Evolutionary conservation across 2,329 filamentous ascomycete genomes (phyloP).

Genomic region (Emericellopsis atlantica): DNA sequence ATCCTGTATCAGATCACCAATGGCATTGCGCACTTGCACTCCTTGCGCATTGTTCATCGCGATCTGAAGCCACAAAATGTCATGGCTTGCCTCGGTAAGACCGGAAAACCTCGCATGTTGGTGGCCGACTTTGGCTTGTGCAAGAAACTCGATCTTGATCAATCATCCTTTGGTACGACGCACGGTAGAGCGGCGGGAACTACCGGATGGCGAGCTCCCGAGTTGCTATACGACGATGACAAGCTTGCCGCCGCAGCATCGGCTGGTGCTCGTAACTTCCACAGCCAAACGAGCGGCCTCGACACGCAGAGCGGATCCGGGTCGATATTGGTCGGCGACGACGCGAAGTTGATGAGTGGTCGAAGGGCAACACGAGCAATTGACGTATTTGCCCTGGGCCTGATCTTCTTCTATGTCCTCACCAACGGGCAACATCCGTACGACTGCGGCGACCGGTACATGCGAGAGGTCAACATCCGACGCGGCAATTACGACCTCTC

Average conservation of each 20-base stretch:
- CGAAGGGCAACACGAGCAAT: slow-evolving; percentile 89
- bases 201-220: slow-evolving; percentile 90
- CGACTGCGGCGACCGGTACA: slow-evolving; percentile 86
- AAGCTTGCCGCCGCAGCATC: too few relatives aligned
- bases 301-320: slow-evolving; percentile 47
- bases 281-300: neutral
- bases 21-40: slow-evolving; percentile 80
- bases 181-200: slow-evolving; percentile 90
- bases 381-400: slow-evolving; percentile 91
- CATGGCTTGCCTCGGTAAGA: slow-evolving; percentile 62
- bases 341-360: slow-evolving; percentile 42
- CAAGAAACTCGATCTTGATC: slow-evolving; percentile 89
- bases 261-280: too few relatives aligned
- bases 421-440: slow-evolving; percentile 88
- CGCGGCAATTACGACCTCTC: slow-evolving; percentile 69
- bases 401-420: slow-evolving; percentile 98
- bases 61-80: slow-evolving; percentile 98
- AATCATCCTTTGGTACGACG: slow-evolving; percentile 88
- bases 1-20: slow-evolving; percentile 82
- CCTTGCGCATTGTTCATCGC: slow-evolving; percentile 86
- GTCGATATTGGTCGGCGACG: slow-evolving; percentile 36
- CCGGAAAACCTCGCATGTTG: slow-evolving; percentile 65
- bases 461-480: slow-evolving; percentile 94
- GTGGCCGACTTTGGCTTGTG: slow-evolving; percentile 97
- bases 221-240: slow-evolving; percentile 67